These are phyloP conservation scores for Proliferodiscus dingleyae DNA, from an alignment of 2,329 filamentous ascomycete species.

Conservation along the genomic window DNA sequence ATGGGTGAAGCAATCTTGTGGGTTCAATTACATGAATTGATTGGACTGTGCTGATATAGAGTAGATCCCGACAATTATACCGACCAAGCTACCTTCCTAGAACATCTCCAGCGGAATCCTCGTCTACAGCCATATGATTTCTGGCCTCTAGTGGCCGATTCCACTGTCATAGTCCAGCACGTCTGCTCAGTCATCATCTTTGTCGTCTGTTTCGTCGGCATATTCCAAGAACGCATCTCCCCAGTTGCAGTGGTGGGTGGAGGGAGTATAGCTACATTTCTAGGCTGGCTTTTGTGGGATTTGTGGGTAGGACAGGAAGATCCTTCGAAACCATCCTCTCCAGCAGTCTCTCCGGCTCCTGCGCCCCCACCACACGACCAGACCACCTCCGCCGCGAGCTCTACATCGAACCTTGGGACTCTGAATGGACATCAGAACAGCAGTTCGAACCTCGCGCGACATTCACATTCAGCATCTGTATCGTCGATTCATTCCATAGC, in stretches of 20 bases:
- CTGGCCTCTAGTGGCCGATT: constrained; percentile 92
- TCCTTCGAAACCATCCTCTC: constrained; percentile 25
- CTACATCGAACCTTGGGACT: constrained; percentile 25
- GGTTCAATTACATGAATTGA: constrained; percentile 25
- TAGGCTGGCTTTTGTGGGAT: constrained; percentile 90
- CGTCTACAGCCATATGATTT: constrained; percentile 94
- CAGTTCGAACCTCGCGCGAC: constrained; percentile 26
- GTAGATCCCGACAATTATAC: constrained; percentile 99
- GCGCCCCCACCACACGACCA: constrained; percentile 29
- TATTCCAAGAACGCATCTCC: constrained; percentile 80
- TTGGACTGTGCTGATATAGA: constrained; percentile 18
- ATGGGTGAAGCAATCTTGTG: constrained; percentile 96
- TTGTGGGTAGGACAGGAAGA: constrained; percentile 77
- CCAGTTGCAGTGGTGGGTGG: constrained; percentile 85
- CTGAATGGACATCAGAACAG: background rate
- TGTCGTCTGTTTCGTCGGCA: constrained; percentile 86
- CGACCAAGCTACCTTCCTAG: constrained; percentile 92
- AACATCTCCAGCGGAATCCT: constrained; percentile 91
- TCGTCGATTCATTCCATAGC: constrained; percentile 48
- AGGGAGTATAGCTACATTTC: constrained; percentile 74
- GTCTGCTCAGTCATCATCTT: constrained; percentile 94
- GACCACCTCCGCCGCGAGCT: constrained; percentile 28
- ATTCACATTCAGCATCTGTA: constrained; percentile 50
- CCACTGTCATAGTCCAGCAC: constrained; percentile 94
- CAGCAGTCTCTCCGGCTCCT: constrained; percentile 16